Evolutionary conservation across 2,329 filamentous ascomycete species (phyloP), one percentile per base, ranked within the genome.

Genomic region (Byssochlamys sp.): DNA sequence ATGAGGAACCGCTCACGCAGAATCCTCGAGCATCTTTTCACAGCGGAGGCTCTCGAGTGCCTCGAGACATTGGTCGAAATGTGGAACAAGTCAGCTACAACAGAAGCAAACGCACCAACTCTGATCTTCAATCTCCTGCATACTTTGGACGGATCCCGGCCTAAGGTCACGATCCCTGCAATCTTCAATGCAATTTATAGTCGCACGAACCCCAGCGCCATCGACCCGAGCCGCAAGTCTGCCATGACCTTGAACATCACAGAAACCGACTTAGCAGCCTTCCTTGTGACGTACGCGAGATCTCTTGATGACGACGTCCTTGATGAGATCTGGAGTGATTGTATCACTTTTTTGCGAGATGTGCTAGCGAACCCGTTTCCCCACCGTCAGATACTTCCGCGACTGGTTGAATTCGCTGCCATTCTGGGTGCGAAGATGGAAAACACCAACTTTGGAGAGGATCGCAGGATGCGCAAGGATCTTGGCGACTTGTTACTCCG

Each of bases 321-420:
- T 82, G 94, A 99, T 66, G 94, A 99, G 73, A 96, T 99, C 53
- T 99, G 94, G 94, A 81, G 86, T 48, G 92, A 99, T 69, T 99
- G 92, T 71, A 90, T 91, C 66, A 84, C 87, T 0, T 99, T 99
- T 71, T 73, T 97, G 59, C 88, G 86, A 61, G 95, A 99, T 69
- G 82, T 99, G 28, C 80, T 99, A 28, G 85, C 87, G 26, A 99
- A 99, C 67, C 95, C 94, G 1, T 90, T 99, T 67, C 94, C 94
- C 2, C 92, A 99, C 74, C 82, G 94, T 57, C 91, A 96, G 68
- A 92, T 91, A 6, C 75, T 99, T 45, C 89, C 94, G 5, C 85
- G 87, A 55, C 77, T 99, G 51, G 78, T 99, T 11, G 89, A 95
- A 65, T 96, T 97, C 67, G 88, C 90, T 0, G 88, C 89, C 1